Conservation (phyloP, 768 basidiomycete genomes). For the Lentinula guzmanii region DNA sequence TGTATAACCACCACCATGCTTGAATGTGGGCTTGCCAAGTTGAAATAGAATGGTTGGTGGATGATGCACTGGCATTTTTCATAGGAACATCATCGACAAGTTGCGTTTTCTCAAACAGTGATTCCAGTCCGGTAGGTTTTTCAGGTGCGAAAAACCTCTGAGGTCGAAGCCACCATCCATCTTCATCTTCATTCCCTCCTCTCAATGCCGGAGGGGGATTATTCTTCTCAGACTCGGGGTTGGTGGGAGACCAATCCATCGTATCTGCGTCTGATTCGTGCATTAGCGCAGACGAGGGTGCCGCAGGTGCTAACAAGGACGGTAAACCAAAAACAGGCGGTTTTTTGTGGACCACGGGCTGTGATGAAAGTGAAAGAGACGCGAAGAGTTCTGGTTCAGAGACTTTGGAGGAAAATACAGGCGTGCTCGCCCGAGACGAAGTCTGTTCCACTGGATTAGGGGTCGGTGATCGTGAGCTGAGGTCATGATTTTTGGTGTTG, state of each 20-base stretch:
- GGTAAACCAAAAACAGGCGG: conserved; percentile 65
- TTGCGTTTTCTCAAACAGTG: conserved; percentile 56
- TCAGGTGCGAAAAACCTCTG: conserved; percentile 77
- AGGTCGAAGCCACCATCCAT: conserved; percentile 53
- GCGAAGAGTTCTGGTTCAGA: conserved; percentile 56
- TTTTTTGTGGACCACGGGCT: conserved; percentile 41
- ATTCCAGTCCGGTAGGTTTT: conserved; percentile 70
- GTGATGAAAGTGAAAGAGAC: conserved; percentile 57
- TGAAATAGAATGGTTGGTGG: background rate
- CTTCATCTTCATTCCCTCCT: conserved; percentile 20
- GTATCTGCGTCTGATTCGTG: conserved; percentile 31
- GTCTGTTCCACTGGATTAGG: conserved; percentile 23
- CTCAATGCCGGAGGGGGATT: conserved; percentile 7
- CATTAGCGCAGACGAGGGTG: conserved; percentile 15
- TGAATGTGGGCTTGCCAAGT: conserved; percentile 14
- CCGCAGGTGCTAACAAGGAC: conserved; percentile 36
- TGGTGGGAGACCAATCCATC: conserved; percentile 70
- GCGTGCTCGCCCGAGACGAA: conserved; percentile 17
- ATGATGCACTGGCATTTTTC: conserved; percentile 10
- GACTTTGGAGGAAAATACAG: conserved; percentile 11
- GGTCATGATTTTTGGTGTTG: conserved; percentile 42
- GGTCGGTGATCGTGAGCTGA: conserved; percentile 31
- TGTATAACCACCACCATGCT: conserved; percentile 31
- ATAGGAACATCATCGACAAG: conserved; percentile 41
- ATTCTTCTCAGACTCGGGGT: conserved; percentile 14